Evolutionary conservation across 2,329 filamentous ascomycete species (phyloP), one percentile per base, ranked within the genome.

Genomic region (Fonsecaea nubica): DNA sequence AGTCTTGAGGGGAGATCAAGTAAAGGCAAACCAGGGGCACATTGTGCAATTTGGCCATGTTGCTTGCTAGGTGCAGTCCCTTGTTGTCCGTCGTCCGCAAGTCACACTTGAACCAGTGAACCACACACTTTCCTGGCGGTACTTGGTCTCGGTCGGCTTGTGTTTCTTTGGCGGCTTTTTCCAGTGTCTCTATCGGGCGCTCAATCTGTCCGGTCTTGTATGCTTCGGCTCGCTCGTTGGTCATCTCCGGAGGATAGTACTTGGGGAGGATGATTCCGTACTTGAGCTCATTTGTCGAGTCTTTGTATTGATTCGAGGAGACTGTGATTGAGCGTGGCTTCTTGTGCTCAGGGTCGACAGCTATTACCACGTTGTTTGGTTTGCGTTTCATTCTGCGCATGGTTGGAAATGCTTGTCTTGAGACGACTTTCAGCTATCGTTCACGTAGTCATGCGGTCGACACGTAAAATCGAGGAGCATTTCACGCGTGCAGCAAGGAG

Each of bases 81-180:
- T 86, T 89, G 76, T 96, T 97, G 76, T 97, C 93, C 0, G 80
- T 77, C 1, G 85, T 83, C 2, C 93, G 85, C 58, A 96, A 79
- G 76, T 97, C 93, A 74, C 86, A 88, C 79, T 95, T 96, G 82
- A 94, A 97, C 93, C 93, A 97, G 78, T 96, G 92, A 0, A 96
- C 86, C 0, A 96, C 89, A 0, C 89, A 87, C 32, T 86, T 80
- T 35, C 86, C 85, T 0, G 84, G 80, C 1, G 79, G 68, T 12
- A 90, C 83, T 1, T 80, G 77, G 33, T 82, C 80, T 8, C 91
- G 84, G 40, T 78, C 76, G 0, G 78, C 72, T 2, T 82, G 78
- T 0, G 92, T 95, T 1, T 88, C 85, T 30, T 82, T 76, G 4
- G 93, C 81, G 0, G 89, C 87, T 0, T 80, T 76, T 5, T 87